A percentile compares a stretch with the other conserved stretches of the same genome.
These are phyloP conservation scores for Lactarius akahatsu DNA, from an alignment of 768 basidiomycete species.

Conservation along the genomic window DNA sequence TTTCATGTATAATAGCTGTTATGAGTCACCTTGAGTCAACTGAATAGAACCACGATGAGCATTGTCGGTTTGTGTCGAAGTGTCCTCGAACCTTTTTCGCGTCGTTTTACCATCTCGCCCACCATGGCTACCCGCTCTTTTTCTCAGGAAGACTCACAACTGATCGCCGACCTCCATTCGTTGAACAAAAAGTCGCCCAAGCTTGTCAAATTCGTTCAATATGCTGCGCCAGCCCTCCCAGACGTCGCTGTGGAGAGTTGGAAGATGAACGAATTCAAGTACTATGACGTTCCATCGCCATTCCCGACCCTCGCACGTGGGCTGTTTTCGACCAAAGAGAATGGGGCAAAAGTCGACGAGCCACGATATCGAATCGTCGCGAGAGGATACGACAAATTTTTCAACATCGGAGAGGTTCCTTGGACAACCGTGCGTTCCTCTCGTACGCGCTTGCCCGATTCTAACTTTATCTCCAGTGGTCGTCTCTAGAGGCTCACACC, in stretches of 20 bases:
- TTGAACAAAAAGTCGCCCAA: constrained; percentile 59
- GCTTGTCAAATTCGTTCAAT: constrained; percentile 59
- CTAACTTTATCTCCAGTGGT: constrained; percentile 55
- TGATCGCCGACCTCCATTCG: constrained; percentile 53
- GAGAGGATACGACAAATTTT: constrained; percentile 98
- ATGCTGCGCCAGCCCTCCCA: constrained; percentile 57
- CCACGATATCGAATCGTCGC: constrained; percentile 64
- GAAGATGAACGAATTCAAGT: constrained; percentile 99
- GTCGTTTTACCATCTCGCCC: neutral
- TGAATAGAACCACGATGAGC: neutral
- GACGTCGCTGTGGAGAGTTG: constrained; percentile 68
- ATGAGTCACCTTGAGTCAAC: neutral
- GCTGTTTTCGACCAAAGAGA: constrained; percentile 66
- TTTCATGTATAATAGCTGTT: neutral
- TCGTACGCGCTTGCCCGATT: neutral
- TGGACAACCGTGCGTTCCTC: constrained; percentile 82
- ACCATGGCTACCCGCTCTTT: constrained; percentile 33
- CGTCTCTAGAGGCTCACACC: constrained; percentile 65
- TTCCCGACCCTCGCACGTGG: constrained; percentile 96
- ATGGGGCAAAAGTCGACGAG: constrained; percentile 37
- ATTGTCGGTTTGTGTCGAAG: neutral
- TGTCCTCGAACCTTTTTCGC: neutral
- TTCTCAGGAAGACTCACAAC: constrained; percentile 51
- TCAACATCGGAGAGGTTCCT: constrained; percentile 94
- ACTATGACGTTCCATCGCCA: constrained; percentile 83